phyloP scores from a whole-genome alignment of 2,329 filamentous ascomycete genomes.

The Fusarium praegraminearum region DNA sequence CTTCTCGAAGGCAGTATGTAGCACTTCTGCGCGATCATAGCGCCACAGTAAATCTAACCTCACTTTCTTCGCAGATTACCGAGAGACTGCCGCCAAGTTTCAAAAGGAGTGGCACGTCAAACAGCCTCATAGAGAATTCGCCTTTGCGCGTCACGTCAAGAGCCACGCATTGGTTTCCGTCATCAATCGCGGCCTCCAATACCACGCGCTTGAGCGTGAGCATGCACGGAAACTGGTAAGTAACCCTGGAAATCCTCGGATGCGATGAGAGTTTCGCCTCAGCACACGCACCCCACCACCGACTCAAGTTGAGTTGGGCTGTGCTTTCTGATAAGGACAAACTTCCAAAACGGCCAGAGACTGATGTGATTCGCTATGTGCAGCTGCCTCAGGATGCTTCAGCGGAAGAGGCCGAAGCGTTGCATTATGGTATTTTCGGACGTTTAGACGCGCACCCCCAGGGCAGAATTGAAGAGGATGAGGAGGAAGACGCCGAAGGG shows the following conservation, averaged over 20 bases:
- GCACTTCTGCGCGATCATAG: conserved; percentile 41
- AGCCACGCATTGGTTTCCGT: conserved; percentile 72
- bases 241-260: conserved; percentile 10
- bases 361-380: conserved; percentile 48
- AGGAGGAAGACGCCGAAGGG: conserved; percentile 54
- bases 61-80: conserved; percentile 65
- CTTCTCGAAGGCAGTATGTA: conserved; percentile 72
- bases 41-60: conserved; percentile 45
- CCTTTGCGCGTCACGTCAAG: conserved; percentile 74
- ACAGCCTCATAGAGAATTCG: conserved; percentile 71
- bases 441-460: conserved; percentile 63
- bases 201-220: conserved; percentile 70
- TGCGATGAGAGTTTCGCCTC: conserved; percentile 23
- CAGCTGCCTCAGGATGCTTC: conserved; percentile 64
- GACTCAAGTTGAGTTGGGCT: conserved; percentile 19
- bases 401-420: conserved; percentile 60
- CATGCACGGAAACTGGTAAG: conserved; percentile 64
- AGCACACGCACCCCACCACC: conserved; percentile 22
- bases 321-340: conserved; percentile 34
- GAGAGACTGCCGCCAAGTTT: conserved; percentile 74
- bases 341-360: conserved; percentile 40
- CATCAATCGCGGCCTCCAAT: conserved; percentile 73
- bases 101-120: conserved; percentile 76
- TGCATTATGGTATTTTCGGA: conserved; percentile 68
- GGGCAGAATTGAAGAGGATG: conserved; percentile 56